Evolutionary conservation across 2,329 filamentous ascomycete species (phyloP).

Genomic region (Pseudogymnoascus sp.): DNA sequence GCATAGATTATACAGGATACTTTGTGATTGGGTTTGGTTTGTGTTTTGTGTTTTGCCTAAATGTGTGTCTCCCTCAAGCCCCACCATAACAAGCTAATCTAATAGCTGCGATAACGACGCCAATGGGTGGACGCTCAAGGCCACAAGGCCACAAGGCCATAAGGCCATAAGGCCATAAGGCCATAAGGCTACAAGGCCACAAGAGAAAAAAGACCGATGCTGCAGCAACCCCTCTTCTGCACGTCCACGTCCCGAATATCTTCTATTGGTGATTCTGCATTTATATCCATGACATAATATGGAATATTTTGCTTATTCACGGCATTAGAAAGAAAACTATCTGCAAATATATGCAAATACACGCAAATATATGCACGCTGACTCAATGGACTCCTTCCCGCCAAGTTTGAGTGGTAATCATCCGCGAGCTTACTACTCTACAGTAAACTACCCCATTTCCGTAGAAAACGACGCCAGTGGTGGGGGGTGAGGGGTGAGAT

Average conservation of each 20-base stretch:
- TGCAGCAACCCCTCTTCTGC: not conserved
- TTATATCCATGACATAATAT: not conserved
- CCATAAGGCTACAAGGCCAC: not conserved
- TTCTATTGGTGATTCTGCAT: not conserved
- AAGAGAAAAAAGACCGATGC: not conserved
- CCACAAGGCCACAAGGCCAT: no score
- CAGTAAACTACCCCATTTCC: not conserved
- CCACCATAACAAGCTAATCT: not conserved
- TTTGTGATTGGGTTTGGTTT: not conserved
- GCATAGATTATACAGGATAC: not conserved
- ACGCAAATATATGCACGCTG: not conserved
- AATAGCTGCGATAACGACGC: not conserved
- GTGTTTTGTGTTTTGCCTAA: not conserved
- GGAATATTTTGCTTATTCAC: not conserved
- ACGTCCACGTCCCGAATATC: not conserved
- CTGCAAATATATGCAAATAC: not conserved
- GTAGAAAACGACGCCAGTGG: not conserved
- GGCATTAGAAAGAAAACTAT: not conserved
- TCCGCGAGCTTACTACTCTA: no score
- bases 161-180: no score
- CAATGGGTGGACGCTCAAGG: not conserved
- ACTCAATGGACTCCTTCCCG: not conserved
- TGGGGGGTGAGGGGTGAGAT: not conserved
- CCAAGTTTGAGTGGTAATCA: not conserved
- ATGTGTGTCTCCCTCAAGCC: not conserved